Evolutionary conservation across 2,329 filamentous ascomycete genomes (phyloP), one percentile per base, ranked within the genome.

Genomic region (Epichloe gansuensis): DNA sequence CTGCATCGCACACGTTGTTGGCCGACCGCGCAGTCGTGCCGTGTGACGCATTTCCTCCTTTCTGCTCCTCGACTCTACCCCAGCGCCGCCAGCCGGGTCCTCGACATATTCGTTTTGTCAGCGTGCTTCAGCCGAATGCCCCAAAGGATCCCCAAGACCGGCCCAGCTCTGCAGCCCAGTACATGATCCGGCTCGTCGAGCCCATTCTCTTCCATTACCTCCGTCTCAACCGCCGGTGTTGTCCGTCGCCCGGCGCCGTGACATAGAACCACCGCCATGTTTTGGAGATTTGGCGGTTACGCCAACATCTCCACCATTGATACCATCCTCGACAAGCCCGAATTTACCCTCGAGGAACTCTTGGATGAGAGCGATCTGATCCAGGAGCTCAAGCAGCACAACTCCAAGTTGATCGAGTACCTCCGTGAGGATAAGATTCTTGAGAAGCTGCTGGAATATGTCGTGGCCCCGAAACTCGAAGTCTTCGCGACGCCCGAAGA

Each of bases 221-320:
- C 54, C 57, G 54, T 53, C 56, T 58, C 57, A 17, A 58, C 57
- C 60, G 60, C 64, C 63, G 63, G 61, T 61, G 63, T 62, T 54
- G 54, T 54, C 53, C 54, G 55, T 60, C 57, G 57, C 60, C 61
- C 63, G 61, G 66, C 60, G 64, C 62, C 58, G 63, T 63, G 60
- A 61, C 60, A 55, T 58, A 61, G 59, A 56, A 52, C 62, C 63
- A 67, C 65, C 83, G 91, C 71, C 75, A 98, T 98, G 93, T 98
- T 98, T 73, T 98, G 93, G 93, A 86, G 91, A 73, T 98, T 97
- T 78, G 91, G 93, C 78, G 89, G 89, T 66, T 97, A 97, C 78
- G 88, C 90, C 77, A 95, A 89, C 78, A 86, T 95, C 72, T 96
- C 91, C 63, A 86, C 90, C 66, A 89, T 98, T 71, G 93, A 97